Evolutionary conservation across 495 filamentous ascomycete species (phyloP), one percentile per base, ranked within the genome.

Genomic region (Hypoxylon rickii): DNA sequence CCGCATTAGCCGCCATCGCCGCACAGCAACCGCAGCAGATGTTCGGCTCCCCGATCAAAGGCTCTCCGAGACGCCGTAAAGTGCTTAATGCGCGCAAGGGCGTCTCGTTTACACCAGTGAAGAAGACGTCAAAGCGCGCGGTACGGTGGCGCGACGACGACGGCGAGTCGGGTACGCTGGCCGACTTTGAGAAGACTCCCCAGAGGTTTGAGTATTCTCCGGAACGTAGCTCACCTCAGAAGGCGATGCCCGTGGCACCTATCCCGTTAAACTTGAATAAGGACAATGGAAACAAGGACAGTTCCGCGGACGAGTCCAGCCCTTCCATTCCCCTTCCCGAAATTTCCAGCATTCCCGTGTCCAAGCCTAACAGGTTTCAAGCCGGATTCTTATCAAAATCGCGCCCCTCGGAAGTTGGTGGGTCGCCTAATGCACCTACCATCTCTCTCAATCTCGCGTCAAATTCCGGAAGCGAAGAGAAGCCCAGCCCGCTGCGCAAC

Each of bases 141-240:
- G 94, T 98, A 11, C 81, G 92, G 46, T 98, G 95, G 95, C 86
- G 88, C 39, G 94, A 98, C 66, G 94, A 97, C 61, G 88, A 88
- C 44, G 82, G 85, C 20, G 87, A 97, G 64, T 75, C 82, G 13
- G 90, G 90, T 7, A 80, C 86, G 22, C 73, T 97, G 21, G 89
- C 89, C 46, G 93, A 96, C 64, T 96, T 91, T 56, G 87, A 92
- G 67, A 89, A 89, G 72, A 95, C 92, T 3, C 93, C 91, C 19
- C 78, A 89, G 63, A 88, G 83, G 64, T 70, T 79, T 12, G 68
- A 76, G 10, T 79, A 83, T 20, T 80, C 80, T 0, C 70, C 75
- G 11, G 79, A 83, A 26, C 64, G 72, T 13, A 70, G 54, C 24
- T 75, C 78, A 11, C 66, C 75, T 0, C 70, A 67, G 15, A 69